phyloP scores from a whole-genome alignment of 2,329 filamentous ascomycete species.

The Aspergillus chevalieri region DNA sequence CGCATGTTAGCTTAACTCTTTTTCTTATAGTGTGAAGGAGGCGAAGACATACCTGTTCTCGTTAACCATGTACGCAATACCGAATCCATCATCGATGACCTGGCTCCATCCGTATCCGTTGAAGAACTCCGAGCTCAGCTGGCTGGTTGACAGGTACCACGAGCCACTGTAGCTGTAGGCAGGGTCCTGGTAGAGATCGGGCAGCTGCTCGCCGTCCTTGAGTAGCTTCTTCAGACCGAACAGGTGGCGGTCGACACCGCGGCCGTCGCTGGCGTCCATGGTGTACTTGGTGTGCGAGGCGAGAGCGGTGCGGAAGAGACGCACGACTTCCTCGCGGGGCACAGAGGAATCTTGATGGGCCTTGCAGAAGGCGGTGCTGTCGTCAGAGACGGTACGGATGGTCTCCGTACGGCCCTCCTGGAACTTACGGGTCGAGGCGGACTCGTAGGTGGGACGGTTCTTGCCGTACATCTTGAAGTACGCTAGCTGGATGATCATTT shows the following conservation, averaged over 20 bases:
- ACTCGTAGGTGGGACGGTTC: constrained; percentile 96
- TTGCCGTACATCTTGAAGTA: constrained; percentile 99
- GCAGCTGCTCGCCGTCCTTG: constrained; percentile 70
- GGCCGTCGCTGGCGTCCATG: constrained; percentile 77
- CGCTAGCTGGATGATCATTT: constrained; percentile 96
- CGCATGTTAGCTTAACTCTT: constrained; percentile 6
- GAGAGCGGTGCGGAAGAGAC: constrained; percentile 76
- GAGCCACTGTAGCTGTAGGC: constrained; percentile 75
- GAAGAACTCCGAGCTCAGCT: constrained; percentile 94
- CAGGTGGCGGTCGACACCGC: constrained; percentile 92
- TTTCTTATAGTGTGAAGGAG: not conserved
- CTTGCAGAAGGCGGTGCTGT: constrained; percentile 82
- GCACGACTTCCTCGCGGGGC: constrained; percentile 59
- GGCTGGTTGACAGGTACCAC: constrained; percentile 85
- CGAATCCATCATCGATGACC: constrained; percentile 91
- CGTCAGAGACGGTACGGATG: constrained; percentile 85
- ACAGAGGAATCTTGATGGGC: constrained; percentile 68
- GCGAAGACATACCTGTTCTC: constrained; percentile 68
- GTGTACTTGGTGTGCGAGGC: constrained; percentile 87
- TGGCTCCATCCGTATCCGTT: constrained; percentile 99
- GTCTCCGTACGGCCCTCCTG: constrained; percentile 95
- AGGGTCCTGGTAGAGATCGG: constrained; percentile 79
- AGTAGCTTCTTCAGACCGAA: constrained; percentile 93
- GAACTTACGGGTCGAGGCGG: constrained; percentile 88
- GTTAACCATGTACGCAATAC: constrained; percentile 99